Evolutionary conservation across 164 flowering plant genomes (phyloP).

Genomic region (Nymphaea colorata): DNA sequence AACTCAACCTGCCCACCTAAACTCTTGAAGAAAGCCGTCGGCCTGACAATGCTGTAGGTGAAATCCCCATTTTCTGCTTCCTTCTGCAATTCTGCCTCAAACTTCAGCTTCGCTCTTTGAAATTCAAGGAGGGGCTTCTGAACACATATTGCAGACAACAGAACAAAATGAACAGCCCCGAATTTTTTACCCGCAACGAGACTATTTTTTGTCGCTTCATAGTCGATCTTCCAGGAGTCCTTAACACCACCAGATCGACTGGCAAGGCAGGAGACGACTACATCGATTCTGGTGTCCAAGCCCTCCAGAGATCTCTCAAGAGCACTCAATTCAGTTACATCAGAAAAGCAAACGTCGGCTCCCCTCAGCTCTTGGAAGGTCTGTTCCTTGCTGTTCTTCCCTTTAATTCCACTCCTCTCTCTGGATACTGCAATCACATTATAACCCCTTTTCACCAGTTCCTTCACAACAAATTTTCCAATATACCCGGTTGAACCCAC

Average conservation of each 20-base stretch:
- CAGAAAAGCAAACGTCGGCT: constrained; percentile 67
- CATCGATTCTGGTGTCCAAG: constrained; percentile 51
- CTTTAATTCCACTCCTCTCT: constrained; percentile 78
- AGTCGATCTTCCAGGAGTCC: constrained; percentile 90
- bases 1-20: constrained; percentile 92
- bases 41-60: constrained; percentile 85
- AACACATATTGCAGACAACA: constrained; percentile 89
- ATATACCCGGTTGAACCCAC: constrained; percentile 96
- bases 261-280: constrained; percentile 86
- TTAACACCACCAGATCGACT: constrained; percentile 79
- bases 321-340: constrained; percentile 47
- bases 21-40: constrained; percentile 95
- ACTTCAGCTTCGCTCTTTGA: constrained; percentile 82
- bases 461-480: constrained; percentile 77
- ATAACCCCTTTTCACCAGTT: constrained; percentile 60
- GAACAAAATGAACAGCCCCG: constrained; percentile 82
- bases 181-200: constrained; percentile 52
- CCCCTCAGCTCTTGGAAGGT: constrained; percentile 49
- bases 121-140: constrained; percentile 90
- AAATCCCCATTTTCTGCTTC: constrained; percentile 39
- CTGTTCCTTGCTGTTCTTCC: constrained; percentile 47
- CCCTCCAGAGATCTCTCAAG: constrained; percentile 40
- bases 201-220: constrained; percentile 81
- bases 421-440: constrained; percentile 78
- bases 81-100: constrained; percentile 63